These are phyloP conservation scores for Rhizopus arrhizus DNA, from an alignment of 371 early-diverging fungal genomes.

Conservation along the genomic window DNA sequence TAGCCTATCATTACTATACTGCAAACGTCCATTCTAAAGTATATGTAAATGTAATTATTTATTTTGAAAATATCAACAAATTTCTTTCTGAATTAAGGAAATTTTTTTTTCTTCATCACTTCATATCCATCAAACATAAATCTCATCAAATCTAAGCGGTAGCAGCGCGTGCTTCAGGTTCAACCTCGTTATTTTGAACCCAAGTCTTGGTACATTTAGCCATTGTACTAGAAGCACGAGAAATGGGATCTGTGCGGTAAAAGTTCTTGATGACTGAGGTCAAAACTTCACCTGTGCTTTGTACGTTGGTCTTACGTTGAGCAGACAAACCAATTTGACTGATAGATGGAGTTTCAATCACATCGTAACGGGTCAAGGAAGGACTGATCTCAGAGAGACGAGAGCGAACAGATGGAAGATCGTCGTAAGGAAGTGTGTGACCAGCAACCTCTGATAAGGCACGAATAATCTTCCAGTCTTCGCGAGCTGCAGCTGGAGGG, in stretches of 20 bases:
- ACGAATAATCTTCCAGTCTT: constrained; percentile 98
- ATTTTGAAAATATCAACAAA: too few relatives aligned
- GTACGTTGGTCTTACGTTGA: constrained; percentile 50
- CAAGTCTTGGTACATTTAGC: constrained; percentile 86
- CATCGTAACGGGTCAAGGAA: constrained; percentile 75
- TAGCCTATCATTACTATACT: too few relatives aligned
- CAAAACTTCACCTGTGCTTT: constrained; percentile 49
- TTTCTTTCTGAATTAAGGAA: background rate
- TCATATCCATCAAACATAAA: background rate
- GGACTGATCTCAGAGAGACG: constrained; percentile 90
- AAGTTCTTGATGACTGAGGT: constrained; percentile 79
- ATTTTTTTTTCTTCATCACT: constrained; percentile 4
- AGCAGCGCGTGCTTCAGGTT: constrained; percentile 42
- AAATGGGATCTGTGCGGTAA: constrained; percentile 94
- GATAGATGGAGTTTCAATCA: constrained; percentile 63
- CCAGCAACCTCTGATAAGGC: constrained; percentile 93
- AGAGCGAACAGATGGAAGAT: constrained; percentile 75
- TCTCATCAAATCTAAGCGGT: constrained; percentile 34
- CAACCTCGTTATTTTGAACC: constrained; percentile 41
- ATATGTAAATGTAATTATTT: too few relatives aligned
- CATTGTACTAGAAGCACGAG: constrained; percentile 94
- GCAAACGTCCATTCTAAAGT: too few relatives aligned
- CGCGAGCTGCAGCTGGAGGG: constrained; percentile 90
- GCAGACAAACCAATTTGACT: constrained; percentile 65
- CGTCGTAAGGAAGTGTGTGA: constrained; percentile 87